Percentiles rank a stretch among this genome's conserved stretches.
Conservation (phyloP, 2,329 filamentous ascomycete species). For the Malbranchea cinnamomea region DNA sequence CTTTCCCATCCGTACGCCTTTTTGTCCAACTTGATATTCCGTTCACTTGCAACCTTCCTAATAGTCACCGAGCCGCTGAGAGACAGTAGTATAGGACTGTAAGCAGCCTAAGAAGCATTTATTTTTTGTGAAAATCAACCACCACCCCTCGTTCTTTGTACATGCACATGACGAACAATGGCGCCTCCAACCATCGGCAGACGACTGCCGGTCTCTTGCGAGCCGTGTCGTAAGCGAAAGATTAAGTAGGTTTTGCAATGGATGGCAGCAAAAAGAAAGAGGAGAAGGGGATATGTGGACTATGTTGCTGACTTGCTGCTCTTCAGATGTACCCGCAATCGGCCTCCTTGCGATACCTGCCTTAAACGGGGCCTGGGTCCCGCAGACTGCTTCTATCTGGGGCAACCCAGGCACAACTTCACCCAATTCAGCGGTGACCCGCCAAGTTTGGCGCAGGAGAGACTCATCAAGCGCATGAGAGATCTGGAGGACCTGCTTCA, state of each 20-base stretch:
- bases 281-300: no score
- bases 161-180: slow-evolving; percentile 4
- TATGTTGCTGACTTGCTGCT: no score
- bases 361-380: slow-evolving; percentile 22
- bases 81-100: no score
- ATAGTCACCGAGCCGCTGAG: no score
- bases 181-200: slow-evolving; percentile 18
- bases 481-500: slow-evolving; percentile 23
- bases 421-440: slow-evolving; percentile 13
- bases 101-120: no score
- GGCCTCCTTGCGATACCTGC: slow-evolving; percentile 26
- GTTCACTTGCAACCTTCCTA: no score
- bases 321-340: slow-evolving; percentile 24
- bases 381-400: slow-evolving; percentile 24
- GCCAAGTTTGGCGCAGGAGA: slow-evolving; percentile 14
- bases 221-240: slow-evolving; percentile 26
- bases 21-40: no score
- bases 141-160: no score
- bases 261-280: no score
- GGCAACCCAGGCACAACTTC: slow-evolving; percentile 18
- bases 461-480: slow-evolving; percentile 21
- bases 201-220: slow-evolving; percentile 26
- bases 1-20: no score
- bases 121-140: no score
- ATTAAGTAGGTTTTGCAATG: no score